Evolutionary conservation across 2,329 filamentous ascomycete species (phyloP), one percentile per base, ranked within the genome.

Genomic region (Pseudomassariella vexata): DNA sequence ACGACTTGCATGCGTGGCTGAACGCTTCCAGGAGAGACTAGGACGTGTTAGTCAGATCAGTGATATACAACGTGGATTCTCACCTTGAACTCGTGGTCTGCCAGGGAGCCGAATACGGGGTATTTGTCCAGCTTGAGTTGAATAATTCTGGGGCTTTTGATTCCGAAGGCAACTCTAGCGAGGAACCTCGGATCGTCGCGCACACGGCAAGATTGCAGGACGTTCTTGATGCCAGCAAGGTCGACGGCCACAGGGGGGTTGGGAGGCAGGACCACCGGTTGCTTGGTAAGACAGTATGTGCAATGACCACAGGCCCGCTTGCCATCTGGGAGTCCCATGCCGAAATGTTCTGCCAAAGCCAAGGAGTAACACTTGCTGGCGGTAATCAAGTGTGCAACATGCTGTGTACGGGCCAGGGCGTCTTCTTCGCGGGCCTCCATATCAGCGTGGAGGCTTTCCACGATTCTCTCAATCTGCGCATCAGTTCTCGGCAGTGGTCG

Each of bases 121-220:
- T 49, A 49, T 30, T 56, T 67, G 9, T 63, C 56, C 19, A 79
- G 41, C 45, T 66, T 72, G 32, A 75, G 47, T 22, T 57, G 50
- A 5, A 53, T 61, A 1, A 76, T 62, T 1, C 74, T 55, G 0
- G 76, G 77, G 41, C 73, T 80, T 26, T 59, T 61, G 46, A 81
- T 79, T 0, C 77, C 77, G 47, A 79, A 81, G 0, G 75, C 76
- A 4, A 81, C 55, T 14, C 70, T 62, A 0, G 77, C 73, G 18
- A 81, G 54, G 40, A 78, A 71, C 9, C 76, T 53, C 3, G 76
- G 62, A 46, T 82, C 76, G 28, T 81, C 70, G 3, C 71, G 59
- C 1, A 67, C 62, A 1, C 53, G 42, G 9, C 68, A 65, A 0
- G 50, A 57, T 0, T 49, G 38, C 2, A 80, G 51, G 0, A 80